phyloP scores from a whole-genome alignment of 345 rosid species.

The Citropsis articulata region DNA sequence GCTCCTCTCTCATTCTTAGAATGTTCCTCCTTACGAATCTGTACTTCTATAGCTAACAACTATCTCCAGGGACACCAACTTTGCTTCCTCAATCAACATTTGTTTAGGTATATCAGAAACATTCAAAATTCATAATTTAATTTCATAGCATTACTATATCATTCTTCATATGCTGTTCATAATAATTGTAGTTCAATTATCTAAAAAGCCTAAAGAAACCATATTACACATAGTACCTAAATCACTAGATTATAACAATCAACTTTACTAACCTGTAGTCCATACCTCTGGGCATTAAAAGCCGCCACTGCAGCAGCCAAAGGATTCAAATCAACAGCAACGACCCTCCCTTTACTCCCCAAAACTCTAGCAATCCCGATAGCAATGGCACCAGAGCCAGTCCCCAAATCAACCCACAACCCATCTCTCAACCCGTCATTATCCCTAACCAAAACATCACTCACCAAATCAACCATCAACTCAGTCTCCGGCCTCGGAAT shows the following conservation, averaged over 20 bases:
- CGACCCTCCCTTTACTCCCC: slow-evolving; percentile 45
- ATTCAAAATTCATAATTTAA: not conserved
- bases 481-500: slow-evolving; percentile 97
- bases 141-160: not conserved
- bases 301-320: slow-evolving; percentile 59
- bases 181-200: not conserved
- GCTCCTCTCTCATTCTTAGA: not conserved
- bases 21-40: not conserved
- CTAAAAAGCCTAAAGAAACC: not conserved
- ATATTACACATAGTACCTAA: not conserved
- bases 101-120: not conserved
- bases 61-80: not conserved
- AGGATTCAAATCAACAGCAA: slow-evolving; percentile 78
- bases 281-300: slow-evolving; percentile 65
- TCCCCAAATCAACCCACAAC: too few relatives aligned
- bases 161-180: not conserved
- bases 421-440: slow-evolving; percentile 29
- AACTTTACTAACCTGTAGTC: slow-evolving; percentile 50
- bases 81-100: not conserved
- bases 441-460: slow-evolving; percentile 28
- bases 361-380: slow-evolving; percentile 58
- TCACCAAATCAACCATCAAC: slow-evolving; percentile 63
- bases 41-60: not conserved
- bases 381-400: too few relatives aligned
- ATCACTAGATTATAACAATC: not conserved